These are phyloP conservation scores for Verticillium nubilum DNA, from an alignment of 2,329 filamentous ascomycete genomes.

Conservation along the genomic window DNA sequence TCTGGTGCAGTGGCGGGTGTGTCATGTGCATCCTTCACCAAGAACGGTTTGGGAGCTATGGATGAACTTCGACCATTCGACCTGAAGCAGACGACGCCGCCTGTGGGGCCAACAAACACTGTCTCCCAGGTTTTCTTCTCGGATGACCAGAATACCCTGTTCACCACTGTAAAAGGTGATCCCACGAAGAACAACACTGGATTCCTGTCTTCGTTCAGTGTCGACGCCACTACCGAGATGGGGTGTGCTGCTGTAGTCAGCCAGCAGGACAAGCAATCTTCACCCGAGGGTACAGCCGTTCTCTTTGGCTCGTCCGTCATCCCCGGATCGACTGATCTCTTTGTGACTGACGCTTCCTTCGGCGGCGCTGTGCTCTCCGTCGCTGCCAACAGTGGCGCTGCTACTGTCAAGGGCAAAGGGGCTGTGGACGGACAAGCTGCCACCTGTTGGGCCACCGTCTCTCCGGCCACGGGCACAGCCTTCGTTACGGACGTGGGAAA, in stretches of 20 bases:
- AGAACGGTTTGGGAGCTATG: slow-evolving; percentile 31
- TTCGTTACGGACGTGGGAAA: slow-evolving; percentile 53
- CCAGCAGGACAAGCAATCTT: slow-evolving; percentile 26
- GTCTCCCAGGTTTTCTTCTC: slow-evolving; percentile 58
- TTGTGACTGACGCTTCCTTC: slow-evolving; percentile 54
- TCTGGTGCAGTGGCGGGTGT: slow-evolving; percentile 38
- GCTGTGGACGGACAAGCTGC: slow-evolving; percentile 44
- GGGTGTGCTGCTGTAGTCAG: slow-evolving; percentile 8
- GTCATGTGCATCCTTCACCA: slow-evolving; percentile 34
- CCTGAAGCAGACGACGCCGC: slow-evolving; percentile 51
- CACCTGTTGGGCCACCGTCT: slow-evolving; percentile 54
- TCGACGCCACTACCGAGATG: slow-evolving; percentile 17
- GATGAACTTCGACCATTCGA: slow-evolving; percentile 41
- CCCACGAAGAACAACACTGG: slow-evolving; percentile 48
- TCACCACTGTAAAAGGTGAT: slow-evolving; percentile 57
- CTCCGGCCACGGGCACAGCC: slow-evolving; percentile 38
- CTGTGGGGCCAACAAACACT: slow-evolving; percentile 50
- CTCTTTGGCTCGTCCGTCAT: slow-evolving; percentile 49
- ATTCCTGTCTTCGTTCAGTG: slow-evolving; percentile 46
- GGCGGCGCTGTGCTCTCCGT: slow-evolving; percentile 45
- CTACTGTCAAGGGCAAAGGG: slow-evolving; percentile 30
- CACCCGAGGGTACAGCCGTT: slow-evolving; percentile 48
- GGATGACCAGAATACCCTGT: slow-evolving; percentile 42
- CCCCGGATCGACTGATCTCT: slow-evolving; percentile 36
- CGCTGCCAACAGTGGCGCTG: slow-evolving; percentile 21